Evolutionary conservation across 1,284 basidiomycete species (phyloP).

Genomic region (Fomitiporia mediterranea): DNA sequence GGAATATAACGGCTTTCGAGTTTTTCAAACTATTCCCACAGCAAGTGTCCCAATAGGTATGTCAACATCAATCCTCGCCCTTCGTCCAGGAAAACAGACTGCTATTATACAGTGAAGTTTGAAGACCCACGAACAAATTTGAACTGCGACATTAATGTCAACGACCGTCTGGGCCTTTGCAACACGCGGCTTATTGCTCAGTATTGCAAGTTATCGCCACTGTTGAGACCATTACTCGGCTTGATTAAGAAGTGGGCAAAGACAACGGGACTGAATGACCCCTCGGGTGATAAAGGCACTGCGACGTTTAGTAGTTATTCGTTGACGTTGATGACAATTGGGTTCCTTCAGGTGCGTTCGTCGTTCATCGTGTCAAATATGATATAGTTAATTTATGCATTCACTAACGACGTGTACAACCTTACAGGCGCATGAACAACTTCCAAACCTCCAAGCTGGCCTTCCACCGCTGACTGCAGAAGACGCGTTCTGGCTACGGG

Average conservation of each 20-base stretch:
- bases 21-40: slow-evolving; percentile 30
- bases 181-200: slow-evolving; percentile 46
- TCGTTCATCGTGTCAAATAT: neutral
- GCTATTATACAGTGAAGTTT: slow-evolving; percentile 42
- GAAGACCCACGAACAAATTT: slow-evolving; percentile 39
- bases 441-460: slow-evolving; percentile 50
- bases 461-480: slow-evolving; percentile 25
- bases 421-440: slow-evolving; percentile 34
- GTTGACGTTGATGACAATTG: slow-evolving; percentile 53
- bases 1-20: slow-evolving; percentile 33
- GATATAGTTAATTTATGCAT: neutral
- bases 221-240: slow-evolving; percentile 38
- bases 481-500: slow-evolving; percentile 36
- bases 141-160: slow-evolving; percentile 53
- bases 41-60: slow-evolving; percentile 52
- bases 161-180: slow-evolving; percentile 48
- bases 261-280: slow-evolving; percentile 43
- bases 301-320: slow-evolving; percentile 54
- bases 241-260: slow-evolving; percentile 54
- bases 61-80: slow-evolving; percentile 11
- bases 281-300: slow-evolving; percentile 26
- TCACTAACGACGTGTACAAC: neutral
- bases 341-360: slow-evolving; percentile 45
- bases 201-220: slow-evolving; percentile 42
- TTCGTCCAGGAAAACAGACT: neutral